Evolutionary conservation across 148 eudicot genomes (phyloP).

Genomic region (Rhododendron vialii): DNA sequence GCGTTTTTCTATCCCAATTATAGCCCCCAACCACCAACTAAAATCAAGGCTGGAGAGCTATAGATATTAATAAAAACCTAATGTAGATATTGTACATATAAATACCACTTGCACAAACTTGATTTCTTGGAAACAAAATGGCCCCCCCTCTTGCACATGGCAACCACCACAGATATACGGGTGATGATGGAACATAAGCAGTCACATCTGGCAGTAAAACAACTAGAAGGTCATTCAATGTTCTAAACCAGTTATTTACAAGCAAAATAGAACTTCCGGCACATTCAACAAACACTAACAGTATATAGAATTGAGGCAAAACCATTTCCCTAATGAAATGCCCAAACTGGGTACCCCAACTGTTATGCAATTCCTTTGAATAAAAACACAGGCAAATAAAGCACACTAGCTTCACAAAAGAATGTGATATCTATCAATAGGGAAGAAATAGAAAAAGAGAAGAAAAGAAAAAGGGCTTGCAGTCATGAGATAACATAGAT

Average conservation of each 20-base stretch:
- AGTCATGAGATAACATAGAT: not conserved
- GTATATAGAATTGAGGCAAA: not conserved
- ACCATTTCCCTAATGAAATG: not conserved
- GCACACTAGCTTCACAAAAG: not conserved
- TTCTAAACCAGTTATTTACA: not conserved
- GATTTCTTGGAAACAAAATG: not conserved
- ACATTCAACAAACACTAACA: not conserved
- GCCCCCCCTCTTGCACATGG: not conserved
- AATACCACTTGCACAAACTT: not conserved
- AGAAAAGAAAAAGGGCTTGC: not conserved
- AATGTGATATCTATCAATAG: not conserved
- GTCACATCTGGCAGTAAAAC: not conserved
- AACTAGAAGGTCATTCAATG: not conserved
- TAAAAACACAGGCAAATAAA: not conserved
- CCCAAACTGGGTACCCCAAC: not conserved
- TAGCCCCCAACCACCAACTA: not conserved
- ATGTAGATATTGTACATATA: not conserved
- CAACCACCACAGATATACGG: not conserved
- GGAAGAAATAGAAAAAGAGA: not conserved
- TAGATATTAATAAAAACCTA: not conserved
- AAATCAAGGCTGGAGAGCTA: not conserved
- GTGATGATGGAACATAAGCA: not conserved
- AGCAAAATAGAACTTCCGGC: not conserved
- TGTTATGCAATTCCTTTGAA: not conserved
- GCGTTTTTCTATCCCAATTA: not conserved